Percentiles rank a stretch among this genome's conserved stretches.
phyloP scores from a whole-genome alignment of 768 basidiomycete genomes.

The Leucocoprinus leucothites region DNA sequence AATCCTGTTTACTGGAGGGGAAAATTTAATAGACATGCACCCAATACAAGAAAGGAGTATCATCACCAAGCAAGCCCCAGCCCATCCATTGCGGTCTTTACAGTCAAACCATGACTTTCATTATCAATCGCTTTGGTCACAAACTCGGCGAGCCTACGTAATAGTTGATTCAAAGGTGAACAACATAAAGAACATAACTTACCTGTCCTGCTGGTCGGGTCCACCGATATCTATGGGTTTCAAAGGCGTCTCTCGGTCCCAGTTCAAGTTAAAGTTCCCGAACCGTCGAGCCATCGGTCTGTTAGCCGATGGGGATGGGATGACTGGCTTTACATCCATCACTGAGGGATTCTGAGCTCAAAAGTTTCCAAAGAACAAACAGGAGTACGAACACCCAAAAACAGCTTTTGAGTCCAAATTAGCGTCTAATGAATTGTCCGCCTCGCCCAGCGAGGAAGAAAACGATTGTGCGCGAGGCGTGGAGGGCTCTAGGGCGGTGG shows the following conservation, averaged over 20 bases:
- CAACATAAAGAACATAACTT: conserved; percentile 1
- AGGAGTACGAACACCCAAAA: background rate
- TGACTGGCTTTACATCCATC: background rate
- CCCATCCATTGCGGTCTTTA: conserved; percentile 48
- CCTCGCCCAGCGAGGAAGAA: background rate
- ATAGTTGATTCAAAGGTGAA: background rate
- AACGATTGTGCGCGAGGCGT: background rate
- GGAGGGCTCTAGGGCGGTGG: background rate
- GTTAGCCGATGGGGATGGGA: background rate
- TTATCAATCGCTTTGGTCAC: conserved; percentile 60
- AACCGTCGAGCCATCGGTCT: background rate
- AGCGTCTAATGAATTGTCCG: background rate
- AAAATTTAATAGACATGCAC: background rate
- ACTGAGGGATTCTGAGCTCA: background rate
- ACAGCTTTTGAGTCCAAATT: background rate
- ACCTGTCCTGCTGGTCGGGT: conserved; percentile 53
- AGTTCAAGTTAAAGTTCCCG: conserved; percentile 43
- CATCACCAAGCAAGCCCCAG: conserved; percentile 48
- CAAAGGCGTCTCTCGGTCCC: conserved; percentile 47
- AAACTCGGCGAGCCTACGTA: conserved; percentile 55
- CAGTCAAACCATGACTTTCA: conserved; percentile 48
- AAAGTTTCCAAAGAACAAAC: background rate
- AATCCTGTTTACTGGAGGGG: conserved; percentile 42
- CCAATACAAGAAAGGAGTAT: background rate
- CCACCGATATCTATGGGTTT: conserved; percentile 55